Evolutionary conservation across 306 rosid genomes (phyloP), one percentile per base, ranked within the genome.

Genomic region (Hylodesmum podocarpum): DNA sequence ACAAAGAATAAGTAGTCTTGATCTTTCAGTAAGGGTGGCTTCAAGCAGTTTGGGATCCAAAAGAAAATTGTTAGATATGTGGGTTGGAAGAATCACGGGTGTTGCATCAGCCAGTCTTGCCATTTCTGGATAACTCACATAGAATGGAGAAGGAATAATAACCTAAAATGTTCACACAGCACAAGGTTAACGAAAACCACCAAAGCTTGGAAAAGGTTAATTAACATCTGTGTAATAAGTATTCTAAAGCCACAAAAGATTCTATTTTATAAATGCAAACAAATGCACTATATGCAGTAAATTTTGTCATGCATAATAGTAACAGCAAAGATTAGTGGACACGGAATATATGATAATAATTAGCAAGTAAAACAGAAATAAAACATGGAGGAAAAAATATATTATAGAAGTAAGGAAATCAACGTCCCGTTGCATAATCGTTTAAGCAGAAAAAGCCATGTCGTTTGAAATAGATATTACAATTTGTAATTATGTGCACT

Each of bases 121-220:
- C 86, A 94, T 89, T 80, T 94, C 96, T 21, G 98, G 98, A 77
- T 94, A 91, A 85, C 98, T 89, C 82, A 91, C 97, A 79, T 78
- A 94, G 80, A 72, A 94, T 80, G 98, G 97, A 59, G 88, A 93
- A 9, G 98, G 97, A 88, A 94, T 79, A 74, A 94, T 63, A 76
- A 94, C 98, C 98, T 94, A 89, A 34, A 72, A 40, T 68, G 75
- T 50, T 73, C n/a, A n/a, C 67, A 81, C 1, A 28, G 27, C 41
- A 62, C 31, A 77, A 6, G 33, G 36, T 43, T 69, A 77, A 44
- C 47, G 59, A 49, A 29, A 57, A 21, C 50, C 14, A 5, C 63
- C 78, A 29, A 46, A 51, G 22, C 18, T 4, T 59, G 50, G 59
- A 73, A 40, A 66, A 36, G 40, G 61, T 13, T n/a, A 13, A 36